A percentile compares a stretch with the other conserved stretches of the same genome.
These are phyloP conservation scores for Monosporascus sp. DNA, from an alignment of 2,329 filamentous ascomycete species.

Conservation along the genomic window DNA sequence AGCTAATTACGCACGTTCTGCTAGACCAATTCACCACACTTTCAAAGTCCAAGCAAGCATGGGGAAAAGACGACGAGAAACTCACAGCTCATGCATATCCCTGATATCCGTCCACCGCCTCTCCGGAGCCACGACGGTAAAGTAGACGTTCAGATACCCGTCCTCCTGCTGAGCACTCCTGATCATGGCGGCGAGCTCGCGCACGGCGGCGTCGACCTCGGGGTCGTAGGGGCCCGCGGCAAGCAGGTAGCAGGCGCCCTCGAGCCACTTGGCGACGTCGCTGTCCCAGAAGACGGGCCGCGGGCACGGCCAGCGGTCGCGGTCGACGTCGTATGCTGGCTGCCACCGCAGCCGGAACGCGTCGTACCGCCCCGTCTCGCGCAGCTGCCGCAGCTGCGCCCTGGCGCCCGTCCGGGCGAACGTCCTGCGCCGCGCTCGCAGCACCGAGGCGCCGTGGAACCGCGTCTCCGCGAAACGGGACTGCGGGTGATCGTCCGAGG, in stretches of 20 bases:
- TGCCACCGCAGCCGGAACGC: constrained; percentile 55
- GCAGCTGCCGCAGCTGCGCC: constrained; percentile 48
- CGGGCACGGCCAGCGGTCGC: constrained; percentile 50
- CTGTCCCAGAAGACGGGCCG: constrained; percentile 57
- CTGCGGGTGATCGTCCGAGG: constrained; percentile 23
- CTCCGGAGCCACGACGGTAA: constrained; percentile 50
- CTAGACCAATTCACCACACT: background rate
- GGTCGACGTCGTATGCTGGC: constrained; percentile 41
- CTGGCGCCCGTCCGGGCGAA: constrained; percentile 34
- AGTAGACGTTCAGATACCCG: constrained; percentile 60
- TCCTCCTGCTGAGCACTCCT: constrained; percentile 50
- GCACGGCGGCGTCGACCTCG: constrained; percentile 43
- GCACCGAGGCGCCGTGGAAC: constrained; percentile 31
- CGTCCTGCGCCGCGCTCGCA: constrained; percentile 27
- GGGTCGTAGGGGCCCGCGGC: constrained; percentile 31
- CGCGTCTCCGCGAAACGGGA: constrained; percentile 29
- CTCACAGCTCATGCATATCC: constrained; percentile 57
- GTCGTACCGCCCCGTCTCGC: constrained; percentile 49
- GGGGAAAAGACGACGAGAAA: background rate
- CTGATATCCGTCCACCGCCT: constrained; percentile 53
- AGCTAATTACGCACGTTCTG: too few species aligned
- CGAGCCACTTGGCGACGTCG: constrained; percentile 53
- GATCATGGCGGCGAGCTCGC: constrained; percentile 55
- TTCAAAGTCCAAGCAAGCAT: background rate
- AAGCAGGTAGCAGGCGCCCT: constrained; percentile 55